phyloP scores from a whole-genome alignment of 306 rosid species.

The Dalbergia cultrata region DNA sequence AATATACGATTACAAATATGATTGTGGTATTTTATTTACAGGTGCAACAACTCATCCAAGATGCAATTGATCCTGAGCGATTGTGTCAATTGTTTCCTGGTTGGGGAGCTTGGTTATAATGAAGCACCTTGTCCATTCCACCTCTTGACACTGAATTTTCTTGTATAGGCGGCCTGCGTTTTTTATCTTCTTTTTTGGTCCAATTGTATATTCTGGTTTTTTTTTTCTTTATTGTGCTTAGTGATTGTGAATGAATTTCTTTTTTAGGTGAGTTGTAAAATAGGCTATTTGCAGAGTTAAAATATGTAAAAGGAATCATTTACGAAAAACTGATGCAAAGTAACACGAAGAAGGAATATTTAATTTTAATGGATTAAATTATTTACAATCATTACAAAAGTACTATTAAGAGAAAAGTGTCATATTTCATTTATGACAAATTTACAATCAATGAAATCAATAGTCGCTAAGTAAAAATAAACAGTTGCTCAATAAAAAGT shows the following conservation, averaged over 20 bases:
- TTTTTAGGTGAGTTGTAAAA: not conserved
- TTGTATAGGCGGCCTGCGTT: conserved; percentile 52
- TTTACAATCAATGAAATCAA: too few species aligned
- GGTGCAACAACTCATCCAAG: conserved; percentile 96
- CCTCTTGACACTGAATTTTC: conserved; percentile 24
- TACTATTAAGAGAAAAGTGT: not conserved
- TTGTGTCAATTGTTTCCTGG: conserved; percentile 92
- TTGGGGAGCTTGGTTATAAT: conserved; percentile 93
- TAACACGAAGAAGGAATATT: not conserved
- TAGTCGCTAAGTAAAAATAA: too few species aligned
- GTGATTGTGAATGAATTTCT: not conserved
- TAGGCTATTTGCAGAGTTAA: not conserved
- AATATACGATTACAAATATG: conserved; percentile 19
- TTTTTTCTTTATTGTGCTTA: not conserved
- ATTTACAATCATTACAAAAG: too few species aligned
- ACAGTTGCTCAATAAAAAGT: too few species aligned
- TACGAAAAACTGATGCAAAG: not conserved
- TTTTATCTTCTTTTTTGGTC: not conserved
- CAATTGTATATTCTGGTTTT: not conserved
- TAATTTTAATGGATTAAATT: too few species aligned
- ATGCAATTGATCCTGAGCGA: conserved; percentile 90
- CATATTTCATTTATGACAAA: not conserved
- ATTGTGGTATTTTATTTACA: conserved; percentile 44
- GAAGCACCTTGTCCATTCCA: conserved; percentile 6
- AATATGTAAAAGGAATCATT: not conserved